phyloP scores from a whole-genome alignment of 2,329 filamentous ascomycete genomes.

The Fusarium torreyae region DNA sequence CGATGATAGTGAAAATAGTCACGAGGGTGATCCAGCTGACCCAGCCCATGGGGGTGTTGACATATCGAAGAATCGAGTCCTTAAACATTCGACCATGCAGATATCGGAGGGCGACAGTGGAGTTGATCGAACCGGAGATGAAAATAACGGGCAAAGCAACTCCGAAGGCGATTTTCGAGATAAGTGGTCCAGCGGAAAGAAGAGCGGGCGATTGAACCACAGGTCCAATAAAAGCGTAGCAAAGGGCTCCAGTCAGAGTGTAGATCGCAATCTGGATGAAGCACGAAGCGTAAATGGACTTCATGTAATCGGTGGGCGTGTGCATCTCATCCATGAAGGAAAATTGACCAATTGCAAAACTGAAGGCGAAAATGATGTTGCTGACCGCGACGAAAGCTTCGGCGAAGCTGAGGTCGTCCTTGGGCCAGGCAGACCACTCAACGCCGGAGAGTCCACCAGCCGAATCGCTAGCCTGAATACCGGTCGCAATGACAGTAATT shows the following conservation, averaged over 20 bases:
- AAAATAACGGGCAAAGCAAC: slow-evolving; percentile 72
- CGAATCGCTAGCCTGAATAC: slow-evolving; percentile 58
- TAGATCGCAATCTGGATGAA: slow-evolving; percentile 75
- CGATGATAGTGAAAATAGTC: slow-evolving; percentile 36
- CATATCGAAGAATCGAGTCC: slow-evolving; percentile 37
- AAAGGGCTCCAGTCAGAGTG: slow-evolving; percentile 74
- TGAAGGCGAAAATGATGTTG: slow-evolving; percentile 66
- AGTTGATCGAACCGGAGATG: slow-evolving; percentile 43
- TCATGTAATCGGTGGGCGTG: slow-evolving; percentile 52
- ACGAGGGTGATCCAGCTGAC: slow-evolving; percentile 39
- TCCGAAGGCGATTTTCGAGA: slow-evolving; percentile 79
- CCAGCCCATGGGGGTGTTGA: slow-evolving; percentile 41
- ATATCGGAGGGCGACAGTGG: slow-evolving; percentile 40
- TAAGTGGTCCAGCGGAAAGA: slow-evolving; percentile 70
- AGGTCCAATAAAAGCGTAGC: slow-evolving; percentile 78
- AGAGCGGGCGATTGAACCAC: slow-evolving; percentile 77
- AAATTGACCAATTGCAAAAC: slow-evolving; percentile 43
- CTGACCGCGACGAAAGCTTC: slow-evolving; percentile 72
- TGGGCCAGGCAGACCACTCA: slow-evolving; percentile 63
- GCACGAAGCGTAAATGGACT: slow-evolving; percentile 75
- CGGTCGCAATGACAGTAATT: slow-evolving; percentile 77
- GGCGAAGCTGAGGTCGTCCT: slow-evolving; percentile 62
- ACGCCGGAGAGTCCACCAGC: slow-evolving; percentile 53
- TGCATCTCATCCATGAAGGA: slow-evolving; percentile 48
- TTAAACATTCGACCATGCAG: slow-evolving; percentile 43